Conservation (phyloP, 176 grass and related monocot species). For the Chrysopogon serrulatus region DNA sequence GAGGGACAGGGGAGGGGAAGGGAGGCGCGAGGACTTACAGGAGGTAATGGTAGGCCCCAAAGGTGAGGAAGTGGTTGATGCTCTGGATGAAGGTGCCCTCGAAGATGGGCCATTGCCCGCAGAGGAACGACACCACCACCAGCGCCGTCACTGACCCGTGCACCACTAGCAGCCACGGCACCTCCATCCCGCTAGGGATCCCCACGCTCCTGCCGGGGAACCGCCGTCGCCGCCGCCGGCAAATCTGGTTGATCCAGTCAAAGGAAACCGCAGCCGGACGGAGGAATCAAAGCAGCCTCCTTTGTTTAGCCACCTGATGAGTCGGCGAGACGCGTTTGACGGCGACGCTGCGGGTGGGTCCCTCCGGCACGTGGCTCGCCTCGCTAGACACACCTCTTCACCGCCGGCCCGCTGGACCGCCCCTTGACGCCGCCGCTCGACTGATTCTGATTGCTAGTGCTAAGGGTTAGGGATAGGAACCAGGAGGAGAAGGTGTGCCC, state of each 20-base stretch:
- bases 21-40: constrained; percentile 38
- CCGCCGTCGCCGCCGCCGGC: background rate
- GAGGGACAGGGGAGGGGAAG: background rate
- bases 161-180: constrained; percentile 82
- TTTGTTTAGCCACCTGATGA: background rate
- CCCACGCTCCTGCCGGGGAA: background rate
- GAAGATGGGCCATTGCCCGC: constrained; percentile 98
- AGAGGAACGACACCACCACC: constrained; percentile 90
- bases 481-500: background rate
- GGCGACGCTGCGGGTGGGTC: background rate
- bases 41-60: constrained; percentile 89
- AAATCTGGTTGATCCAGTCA: constrained; percentile 9
- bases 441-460: background rate
- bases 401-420: background rate
- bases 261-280: background rate
- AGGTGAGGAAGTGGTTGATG: constrained; percentile 85
- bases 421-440: background rate
- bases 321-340: background rate
- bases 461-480: background rate
- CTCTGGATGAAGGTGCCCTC: constrained; percentile 91
- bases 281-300: background rate
- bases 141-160: constrained; percentile 78
- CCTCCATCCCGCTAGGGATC: constrained; percentile 30
- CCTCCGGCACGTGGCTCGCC: background rate
- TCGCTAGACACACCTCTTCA: background rate